Conservation (phyloP, 352 stramenopile species). For the Phytophthora cactorum region DNA sequence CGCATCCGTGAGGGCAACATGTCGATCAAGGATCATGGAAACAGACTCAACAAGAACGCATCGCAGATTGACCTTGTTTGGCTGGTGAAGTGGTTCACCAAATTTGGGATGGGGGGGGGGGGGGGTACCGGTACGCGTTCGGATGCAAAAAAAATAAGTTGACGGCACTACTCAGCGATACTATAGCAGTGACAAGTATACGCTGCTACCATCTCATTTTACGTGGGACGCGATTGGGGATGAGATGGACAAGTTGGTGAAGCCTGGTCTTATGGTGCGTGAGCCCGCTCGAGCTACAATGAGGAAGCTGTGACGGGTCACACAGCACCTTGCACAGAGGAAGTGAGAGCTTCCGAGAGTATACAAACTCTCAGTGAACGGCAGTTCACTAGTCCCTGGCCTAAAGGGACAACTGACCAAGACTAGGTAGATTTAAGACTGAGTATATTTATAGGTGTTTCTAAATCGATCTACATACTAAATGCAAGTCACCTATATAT, state of each 20-base stretch:
- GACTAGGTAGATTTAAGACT: no score
- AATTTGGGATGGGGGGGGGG: not conserved
- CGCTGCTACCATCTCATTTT: slow-evolving; percentile 15
- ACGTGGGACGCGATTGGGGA: slow-evolving; percentile 9
- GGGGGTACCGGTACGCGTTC: not conserved
- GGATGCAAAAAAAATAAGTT: slow-evolving; percentile 9
- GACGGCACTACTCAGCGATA: slow-evolving; percentile 6
- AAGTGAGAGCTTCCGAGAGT: no score
- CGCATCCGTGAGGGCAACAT: slow-evolving; percentile 4
- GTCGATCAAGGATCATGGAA: not conserved
- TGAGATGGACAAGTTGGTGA: slow-evolving; percentile 24
- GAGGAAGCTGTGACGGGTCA: not conserved
- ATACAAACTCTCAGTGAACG: no score
- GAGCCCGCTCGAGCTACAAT: slow-evolving; percentile 12
- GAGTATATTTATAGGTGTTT: no score
- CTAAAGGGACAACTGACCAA: no score
- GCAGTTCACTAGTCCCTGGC: no score
- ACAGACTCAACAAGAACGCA: slow-evolving; percentile 19
- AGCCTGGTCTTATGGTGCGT: not conserved
- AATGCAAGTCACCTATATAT: no score
- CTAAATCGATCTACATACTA: no score
- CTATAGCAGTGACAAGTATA: slow-evolving; percentile 14
- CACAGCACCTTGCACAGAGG: no score
- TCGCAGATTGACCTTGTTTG: slow-evolving; percentile 7
- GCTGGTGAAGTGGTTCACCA: slow-evolving; percentile 17